A percentile compares a stretch with the other conserved stretches of the same genome.
Conservation (phyloP, 805 yeast genomes). For the Saccharomycopsis malanga region DNA sequence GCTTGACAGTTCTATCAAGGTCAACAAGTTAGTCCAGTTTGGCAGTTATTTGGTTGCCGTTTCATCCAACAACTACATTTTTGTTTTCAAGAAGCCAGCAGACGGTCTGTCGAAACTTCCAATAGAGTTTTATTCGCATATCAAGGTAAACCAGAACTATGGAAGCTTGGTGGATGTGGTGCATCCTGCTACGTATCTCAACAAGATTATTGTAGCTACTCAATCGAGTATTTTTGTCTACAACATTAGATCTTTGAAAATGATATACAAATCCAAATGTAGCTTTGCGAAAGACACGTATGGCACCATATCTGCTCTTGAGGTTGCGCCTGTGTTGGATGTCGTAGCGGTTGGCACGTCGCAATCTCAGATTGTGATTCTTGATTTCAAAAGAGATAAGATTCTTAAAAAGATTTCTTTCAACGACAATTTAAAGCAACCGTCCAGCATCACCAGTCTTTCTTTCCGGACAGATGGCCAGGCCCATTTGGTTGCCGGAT, state of each 20-base stretch:
- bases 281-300: conserved; percentile 37
- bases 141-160: conserved; percentile 51
- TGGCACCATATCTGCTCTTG: conserved; percentile 59
- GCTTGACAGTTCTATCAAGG: conserved; percentile 21
- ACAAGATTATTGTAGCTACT: conserved; percentile 83
- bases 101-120: conserved; percentile 37
- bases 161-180: conserved; percentile 63
- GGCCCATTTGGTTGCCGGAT: conserved; percentile 74
- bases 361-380: conserved; percentile 58
- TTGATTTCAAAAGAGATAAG: conserved; percentile 60
- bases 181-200: conserved; percentile 89
- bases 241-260: conserved; percentile 73
- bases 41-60: conserved; percentile 68
- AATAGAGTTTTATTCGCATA: conserved; percentile 60
- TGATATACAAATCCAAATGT: conserved; percentile 47
- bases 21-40: conserved; percentile 53
- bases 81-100: conserved; percentile 46
- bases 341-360: conserved; percentile 70
- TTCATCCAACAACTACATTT: conserved; percentile 40
- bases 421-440: conserved; percentile 25
- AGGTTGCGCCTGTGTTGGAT: conserved; percentile 83
- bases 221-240: conserved; percentile 50
- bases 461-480: conserved; percentile 90
- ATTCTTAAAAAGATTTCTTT: conserved; percentile 42
- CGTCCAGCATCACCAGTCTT: conserved; percentile 42